Percentiles rank a stretch among this genome's conserved stretches.
These are phyloP conservation scores for Auriscalpium microsporum DNA, from an alignment of 768 basidiomycete species.

Conservation along the genomic window DNA sequence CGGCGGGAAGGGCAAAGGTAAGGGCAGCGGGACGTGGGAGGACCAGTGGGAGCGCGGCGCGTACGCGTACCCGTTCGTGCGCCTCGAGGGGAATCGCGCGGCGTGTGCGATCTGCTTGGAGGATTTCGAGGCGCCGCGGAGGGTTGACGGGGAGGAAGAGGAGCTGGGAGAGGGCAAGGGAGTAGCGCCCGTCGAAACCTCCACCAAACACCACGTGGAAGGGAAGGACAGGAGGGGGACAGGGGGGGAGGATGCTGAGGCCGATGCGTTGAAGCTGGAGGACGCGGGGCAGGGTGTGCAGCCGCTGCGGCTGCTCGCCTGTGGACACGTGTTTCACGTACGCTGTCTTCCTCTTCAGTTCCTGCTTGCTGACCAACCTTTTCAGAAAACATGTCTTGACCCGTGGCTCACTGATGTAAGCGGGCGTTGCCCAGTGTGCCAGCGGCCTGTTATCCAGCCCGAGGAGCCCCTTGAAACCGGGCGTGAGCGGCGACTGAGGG, in stretches of 20 bases:
- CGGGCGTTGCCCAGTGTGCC: constrained; percentile 84
- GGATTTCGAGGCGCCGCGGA: constrained; percentile 73
- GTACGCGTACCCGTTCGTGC: constrained; percentile 75
- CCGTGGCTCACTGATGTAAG: constrained; percentile 83
- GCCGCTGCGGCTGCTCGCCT: constrained; percentile 65
- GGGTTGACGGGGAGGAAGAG: constrained; percentile 22
- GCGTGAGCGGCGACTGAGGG: constrained; percentile 23
- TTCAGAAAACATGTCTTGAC: constrained; percentile 79
- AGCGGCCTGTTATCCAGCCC: constrained; percentile 50
- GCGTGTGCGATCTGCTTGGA: constrained; percentile 78
- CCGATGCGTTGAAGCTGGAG: constrained; percentile 41
- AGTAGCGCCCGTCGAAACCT: not conserved
- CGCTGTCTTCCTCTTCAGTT: constrained; percentile 22
- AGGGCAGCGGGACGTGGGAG: constrained; percentile 46
- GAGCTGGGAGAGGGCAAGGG: not conserved
- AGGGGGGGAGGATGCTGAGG: constrained; percentile 27
- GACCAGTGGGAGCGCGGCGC: constrained; percentile 69
- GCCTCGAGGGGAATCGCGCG: constrained; percentile 75
- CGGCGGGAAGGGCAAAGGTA: constrained; percentile 11
- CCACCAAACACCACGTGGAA: not conserved
- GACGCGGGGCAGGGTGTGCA: constrained; percentile 74
- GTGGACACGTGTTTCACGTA: constrained; percentile 89
- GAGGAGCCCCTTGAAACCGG: no score
- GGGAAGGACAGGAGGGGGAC: constrained; percentile 26
- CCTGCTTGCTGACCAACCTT: not conserved